Conservation (phyloP, 768 basidiomycete genomes). For the Termitomyces sp. region DNA sequence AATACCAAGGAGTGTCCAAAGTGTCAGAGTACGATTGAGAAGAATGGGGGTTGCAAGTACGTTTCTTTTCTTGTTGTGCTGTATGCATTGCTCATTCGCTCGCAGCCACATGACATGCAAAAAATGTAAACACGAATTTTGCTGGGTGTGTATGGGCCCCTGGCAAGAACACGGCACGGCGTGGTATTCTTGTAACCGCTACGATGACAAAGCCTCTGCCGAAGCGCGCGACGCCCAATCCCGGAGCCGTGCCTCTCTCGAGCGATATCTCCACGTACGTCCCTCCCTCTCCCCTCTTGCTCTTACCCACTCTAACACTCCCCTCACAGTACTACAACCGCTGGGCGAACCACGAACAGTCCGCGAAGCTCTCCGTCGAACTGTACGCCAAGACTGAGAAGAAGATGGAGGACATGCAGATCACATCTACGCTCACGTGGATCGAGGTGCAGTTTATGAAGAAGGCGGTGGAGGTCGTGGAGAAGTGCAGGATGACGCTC, state of each 20-base stretch:
- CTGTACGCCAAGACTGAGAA: slow-evolving; percentile 95
- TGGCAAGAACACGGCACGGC: slow-evolving; percentile 97
- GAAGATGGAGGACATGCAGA: slow-evolving; percentile 99
- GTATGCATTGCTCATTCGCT: background rate
- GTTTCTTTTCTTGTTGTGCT: slow-evolving; percentile 29
- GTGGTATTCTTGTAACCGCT: slow-evolving; percentile 98
- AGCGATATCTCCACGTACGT: slow-evolving; percentile 93
- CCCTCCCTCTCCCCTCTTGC: background rate
- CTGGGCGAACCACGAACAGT: slow-evolving; percentile 99
- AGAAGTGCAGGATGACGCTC: slow-evolving; percentile 88
- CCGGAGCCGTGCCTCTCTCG: slow-evolving; percentile 82
- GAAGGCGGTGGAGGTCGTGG: slow-evolving; percentile 92
- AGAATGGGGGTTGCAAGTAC: slow-evolving; percentile 99
- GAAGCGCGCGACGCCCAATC: slow-evolving; percentile 93
- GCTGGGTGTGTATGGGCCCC: slow-evolving; percentile 99
- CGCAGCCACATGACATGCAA: slow-evolving; percentile 99
- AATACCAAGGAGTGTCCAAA: slow-evolving; percentile 98
- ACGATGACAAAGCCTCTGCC: slow-evolving; percentile 86
- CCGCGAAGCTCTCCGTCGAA: slow-evolving; percentile 93
- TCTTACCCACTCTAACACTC: slow-evolving; percentile 4
- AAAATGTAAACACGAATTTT: slow-evolving; percentile 98
- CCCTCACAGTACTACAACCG: slow-evolving; percentile 89
- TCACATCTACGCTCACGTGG: slow-evolving; percentile 89
- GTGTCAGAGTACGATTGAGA: slow-evolving; percentile 98
- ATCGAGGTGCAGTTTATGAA: slow-evolving; percentile 99